Evolutionary conservation across 495 filamentous ascomycete genomes (phyloP), one percentile per base, ranked within the genome.

Genomic region (Xylaria grammica): DNA sequence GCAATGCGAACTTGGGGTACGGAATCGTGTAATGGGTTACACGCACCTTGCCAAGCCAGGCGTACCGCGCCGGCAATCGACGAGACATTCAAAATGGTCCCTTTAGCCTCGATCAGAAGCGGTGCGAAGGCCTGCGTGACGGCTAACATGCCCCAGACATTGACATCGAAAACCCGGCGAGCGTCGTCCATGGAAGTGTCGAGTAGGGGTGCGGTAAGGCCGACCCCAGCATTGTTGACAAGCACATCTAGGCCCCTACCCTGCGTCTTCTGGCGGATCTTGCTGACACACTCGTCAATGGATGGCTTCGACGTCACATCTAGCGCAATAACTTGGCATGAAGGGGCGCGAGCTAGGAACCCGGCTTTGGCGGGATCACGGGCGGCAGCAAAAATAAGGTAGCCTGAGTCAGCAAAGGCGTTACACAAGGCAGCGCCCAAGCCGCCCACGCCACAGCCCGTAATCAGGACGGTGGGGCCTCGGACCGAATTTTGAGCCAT

Each of bases 401-500:
- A 69, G 26, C 71, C 74, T 5, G 51, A 63, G n/a, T 69, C 49
- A 24, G 79, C 76, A 63, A 84, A 81, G 13, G 54, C 53, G 36
- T 61, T 24, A 20, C 74, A 77, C 4, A 82, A 65, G 8, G 77
- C 77, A 3, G 68, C 63, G n/a, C 81, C 79, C 55, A 81, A 75
- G 6, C 80, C 78, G 30, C 77, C 75, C 30, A 65, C 70, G 59
- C 70, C 75, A 65, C 78, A 81, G 61, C 80, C 80, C 5, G 78
- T 82, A 45, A 81, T 81, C 1, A 82, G 69, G 42, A 78, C 77
- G 52, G n/a, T 54, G 5, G 32, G 32, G 32, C 5, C 32, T 36
- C 32, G 4, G 32, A 36, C 32, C 32, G 32, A 36, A 36, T 36
- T 11, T 4, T 4, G 4, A 5, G 32, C 32, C 32, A 36, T 36